Evolutionary conservation across 768 basidiomycete genomes (phyloP), one percentile per base, ranked within the genome.

Genomic region (Suillus bovinus): DNA sequence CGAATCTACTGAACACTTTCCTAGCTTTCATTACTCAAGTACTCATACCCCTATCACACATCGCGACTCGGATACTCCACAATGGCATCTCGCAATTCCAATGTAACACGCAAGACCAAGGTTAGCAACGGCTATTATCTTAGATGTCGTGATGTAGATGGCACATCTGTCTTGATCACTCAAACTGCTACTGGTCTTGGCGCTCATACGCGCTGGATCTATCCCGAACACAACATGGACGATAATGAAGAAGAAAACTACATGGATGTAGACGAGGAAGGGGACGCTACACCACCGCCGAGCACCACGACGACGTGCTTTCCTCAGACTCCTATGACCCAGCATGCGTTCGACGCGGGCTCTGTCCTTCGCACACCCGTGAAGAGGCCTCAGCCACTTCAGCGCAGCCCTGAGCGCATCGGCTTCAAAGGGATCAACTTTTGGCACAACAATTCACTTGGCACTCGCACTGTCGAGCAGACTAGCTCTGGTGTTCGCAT

Each of bases 361-460:
- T 75, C 74, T 16, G 75, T 75, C 2, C 53, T 74, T 58, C 59
- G 2, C 14, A 76, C 75, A 0, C 74, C 75, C 1, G 47, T 71
- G 20, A 75, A 75, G 67, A 72, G 63, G 36, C 52, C 61, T 16
- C 68, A 27, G 41, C 72, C 71, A 1, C 72, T 76, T 38, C 69
- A 69, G 34, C 67, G 46, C n/a, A 73, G 70, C 39, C 73, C 74
- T 5, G 41, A 57, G 5, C 71, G 70, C n/a, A 69, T 74, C 9
- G 74, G 74, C 1, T 71, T 71, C 62, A 69, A 66, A 17, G 73
- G 69, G 2, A 14, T 74, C n/a, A 63, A 68, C 1, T 69, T 67
- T 47, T 38, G 69, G 22, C 71, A 69, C 38, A 60, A 67, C 6
- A 61, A 66, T 6, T 63, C 55, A 0, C 66, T 65, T 0, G 63